Percentiles rank a stretch among this genome's conserved stretches.
Conservation (phyloP, 2,329 filamentous ascomycete genomes). For the Teratosphaeria zuluensis region DNA sequence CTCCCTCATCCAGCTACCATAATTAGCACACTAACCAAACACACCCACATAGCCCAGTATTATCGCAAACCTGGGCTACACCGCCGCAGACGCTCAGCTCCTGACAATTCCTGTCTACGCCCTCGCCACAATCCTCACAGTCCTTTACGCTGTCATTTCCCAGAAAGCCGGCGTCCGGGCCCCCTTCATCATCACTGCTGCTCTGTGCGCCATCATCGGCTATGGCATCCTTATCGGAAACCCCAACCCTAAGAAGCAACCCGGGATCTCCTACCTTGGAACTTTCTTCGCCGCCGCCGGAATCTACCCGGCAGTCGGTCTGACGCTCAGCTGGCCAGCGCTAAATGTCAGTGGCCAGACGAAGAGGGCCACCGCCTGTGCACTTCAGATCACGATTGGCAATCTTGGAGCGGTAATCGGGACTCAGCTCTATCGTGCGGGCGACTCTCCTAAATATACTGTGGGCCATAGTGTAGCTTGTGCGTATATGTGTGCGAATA, state of each 20-base stretch:
- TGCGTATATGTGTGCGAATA: constrained; percentile 52
- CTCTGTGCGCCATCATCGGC: constrained; percentile 42
- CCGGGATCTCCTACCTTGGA: constrained; percentile 50
- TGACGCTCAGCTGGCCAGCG: constrained; percentile 47
- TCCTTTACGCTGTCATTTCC: constrained; percentile 50
- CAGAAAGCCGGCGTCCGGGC: constrained; percentile 55
- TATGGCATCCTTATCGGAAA: constrained; percentile 48
- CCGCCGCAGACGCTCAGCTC: constrained; percentile 37
- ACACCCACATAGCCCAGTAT: constrained; percentile 43
- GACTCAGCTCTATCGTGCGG: constrained; percentile 41
- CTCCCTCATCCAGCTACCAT: constrained; percentile 20
- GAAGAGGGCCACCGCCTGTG: constrained; percentile 45
- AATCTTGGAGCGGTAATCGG: constrained; percentile 44
- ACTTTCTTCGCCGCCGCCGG: constrained; percentile 47
- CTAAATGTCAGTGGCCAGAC: constrained; percentile 51
- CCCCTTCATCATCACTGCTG: constrained; percentile 42
- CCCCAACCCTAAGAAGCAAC: constrained; percentile 32
- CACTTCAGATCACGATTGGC: constrained; percentile 43
- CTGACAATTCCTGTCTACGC: constrained; percentile 29
- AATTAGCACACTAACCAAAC: constrained; percentile 1
- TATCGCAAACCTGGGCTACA: constrained; percentile 48
- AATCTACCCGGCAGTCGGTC: constrained; percentile 46
- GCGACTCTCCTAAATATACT: constrained; percentile 40
- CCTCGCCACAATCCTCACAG: constrained; percentile 45
- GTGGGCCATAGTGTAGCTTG: constrained; percentile 46